Base-by-base conservation (phyloP, 176 grass and related monocot genomes). In the Zoysia japonica region DNA sequence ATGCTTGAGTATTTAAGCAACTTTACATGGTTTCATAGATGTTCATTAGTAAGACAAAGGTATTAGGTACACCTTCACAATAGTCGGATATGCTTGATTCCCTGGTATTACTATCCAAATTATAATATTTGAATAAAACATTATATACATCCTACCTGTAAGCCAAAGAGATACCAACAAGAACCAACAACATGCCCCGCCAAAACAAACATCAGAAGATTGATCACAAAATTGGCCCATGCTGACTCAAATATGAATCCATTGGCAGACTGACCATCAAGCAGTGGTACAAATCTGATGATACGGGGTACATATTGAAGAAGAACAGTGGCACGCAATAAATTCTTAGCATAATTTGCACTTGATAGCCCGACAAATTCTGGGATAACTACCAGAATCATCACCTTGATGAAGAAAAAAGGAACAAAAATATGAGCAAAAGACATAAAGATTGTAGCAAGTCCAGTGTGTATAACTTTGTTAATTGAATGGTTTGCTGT, bases 171-270 rank as follows among this genome's bases (percentile, higher is more conserved):
- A 70, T 98, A 98, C 96, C 96, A 98, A 78, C 88, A 98, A 12
- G 96, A 98, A 83, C 96, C 96, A 37, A 98, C 96, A 17, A 98
- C 96, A 87, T 98, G 96, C 17, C 96, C 88, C 71, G 96, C 90
- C 68, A 98, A 85, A 57, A 88, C 86, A 89, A 98, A 98, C 96
- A 98, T 94, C 67, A 98, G 86, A 82, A 98, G 90, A 56, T 98
- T 98, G 82, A 98, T 98, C 69, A 93, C 78, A 87, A 98, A 98
- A 80, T 89, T 98, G 59, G 92, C 90, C 96, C 96, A 94, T 65
- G 96, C 90, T 14, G 96, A 98, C 84, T 94, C 92, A 65, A 98
- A 98, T 78, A 94, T 94, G 76, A 98, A 98, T 61, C 96, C 92
- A 76, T 91, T 98, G 79, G 92, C 65, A 19, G 92, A 94, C 68